Conservation (phyloP, 2,329 filamentous ascomycete species). For the Aspergillus glaucus region DNA sequence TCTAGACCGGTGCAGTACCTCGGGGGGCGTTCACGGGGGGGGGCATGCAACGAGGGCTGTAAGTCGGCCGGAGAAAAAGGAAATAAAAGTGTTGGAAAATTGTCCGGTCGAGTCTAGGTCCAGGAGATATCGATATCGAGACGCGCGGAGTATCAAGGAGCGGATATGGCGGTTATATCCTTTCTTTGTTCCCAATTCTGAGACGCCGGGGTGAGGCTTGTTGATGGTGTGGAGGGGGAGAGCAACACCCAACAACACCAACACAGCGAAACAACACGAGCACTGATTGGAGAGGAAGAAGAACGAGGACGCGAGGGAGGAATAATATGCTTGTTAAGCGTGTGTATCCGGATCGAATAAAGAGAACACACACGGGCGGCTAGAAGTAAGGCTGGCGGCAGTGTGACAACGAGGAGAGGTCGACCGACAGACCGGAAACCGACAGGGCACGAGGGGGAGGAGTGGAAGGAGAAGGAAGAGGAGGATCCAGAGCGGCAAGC, state of each 20-base stretch:
- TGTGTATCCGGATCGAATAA: not conserved
- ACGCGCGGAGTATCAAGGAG: slow-evolving; percentile 7
- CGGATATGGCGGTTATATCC: slow-evolving; percentile 13
- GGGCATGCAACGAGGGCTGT: not conserved
- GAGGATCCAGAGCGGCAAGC: slow-evolving; percentile 17
- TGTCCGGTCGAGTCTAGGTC: not conserved
- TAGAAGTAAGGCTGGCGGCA: slow-evolving; percentile 20
- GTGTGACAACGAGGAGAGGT: slow-evolving; percentile 18
- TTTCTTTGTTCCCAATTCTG: slow-evolving; percentile 1
- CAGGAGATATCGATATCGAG: slow-evolving; percentile 2
- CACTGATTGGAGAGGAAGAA: not conserved
- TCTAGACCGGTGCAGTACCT: not conserved
- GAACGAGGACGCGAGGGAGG: slow-evolving; percentile 1
- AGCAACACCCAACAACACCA: not conserved
- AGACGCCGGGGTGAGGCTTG: slow-evolving; percentile 3
- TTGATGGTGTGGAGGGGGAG: slow-evolving; percentile 3
- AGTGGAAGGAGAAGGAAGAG: slow-evolving; percentile 10
- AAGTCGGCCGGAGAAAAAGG: not conserved
- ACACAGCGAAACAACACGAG: not conserved
- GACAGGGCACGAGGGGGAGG: slow-evolving; percentile 6
- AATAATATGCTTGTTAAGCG: not conserved
- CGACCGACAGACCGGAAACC: slow-evolving; percentile 10
- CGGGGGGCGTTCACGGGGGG: not conserved
- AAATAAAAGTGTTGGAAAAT: not conserved
- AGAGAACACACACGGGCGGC: slow-evolving; percentile 11